Evolutionary conservation across 2,329 filamentous ascomycete genomes (phyloP), one percentile per base, ranked within the genome.

Genomic region (Penicillium polonicum): DNA sequence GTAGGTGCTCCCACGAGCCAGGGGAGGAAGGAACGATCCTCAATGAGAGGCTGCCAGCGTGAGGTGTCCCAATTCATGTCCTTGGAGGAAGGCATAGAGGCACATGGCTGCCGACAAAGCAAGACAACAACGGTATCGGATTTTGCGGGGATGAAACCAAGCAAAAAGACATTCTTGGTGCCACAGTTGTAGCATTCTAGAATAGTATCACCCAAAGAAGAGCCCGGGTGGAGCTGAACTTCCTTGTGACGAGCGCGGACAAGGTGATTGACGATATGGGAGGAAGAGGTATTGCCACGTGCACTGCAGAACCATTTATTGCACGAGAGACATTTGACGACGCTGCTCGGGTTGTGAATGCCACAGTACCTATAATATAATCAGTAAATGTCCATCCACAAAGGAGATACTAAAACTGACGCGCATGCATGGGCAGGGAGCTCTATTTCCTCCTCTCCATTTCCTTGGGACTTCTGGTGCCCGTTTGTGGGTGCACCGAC

Each of bases 1-100:
- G 90, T 90, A 1, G 94, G 94, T 10, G 89, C 83, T 45, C 87
- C 86, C 8, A 99, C 93, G 25, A 99, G 89, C 94, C 94, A 99
- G 39, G 89, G 84, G 38, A 99, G 78, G 73, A 99, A 99, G 17
- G 92, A 94, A 49, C 94, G 91, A 71, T 99, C 94, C 75, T 97
- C 92, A 64, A 99, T 97, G 58, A 99, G 82, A 13, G 94, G 94
- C 74, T 97, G 92, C 94, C 94, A 99, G 72, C 92, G 87, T 27
- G 93, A 96, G 6, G 92, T 95, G 74, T 99, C 94, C 94, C 94
- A 99, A 74, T 94, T 99, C 92, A 99, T 97, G 70, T 99, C 94
- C 78, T 99, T 99, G 64, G 91, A 93, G 35, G 94, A 97, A 1
- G 92, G 90, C 78, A 90, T 93, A 29, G 94, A 89, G 35, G 93